Conservation (phyloP, 2,329 filamentous ascomycete species). For the Beauveria rudraprayagi region DNA sequence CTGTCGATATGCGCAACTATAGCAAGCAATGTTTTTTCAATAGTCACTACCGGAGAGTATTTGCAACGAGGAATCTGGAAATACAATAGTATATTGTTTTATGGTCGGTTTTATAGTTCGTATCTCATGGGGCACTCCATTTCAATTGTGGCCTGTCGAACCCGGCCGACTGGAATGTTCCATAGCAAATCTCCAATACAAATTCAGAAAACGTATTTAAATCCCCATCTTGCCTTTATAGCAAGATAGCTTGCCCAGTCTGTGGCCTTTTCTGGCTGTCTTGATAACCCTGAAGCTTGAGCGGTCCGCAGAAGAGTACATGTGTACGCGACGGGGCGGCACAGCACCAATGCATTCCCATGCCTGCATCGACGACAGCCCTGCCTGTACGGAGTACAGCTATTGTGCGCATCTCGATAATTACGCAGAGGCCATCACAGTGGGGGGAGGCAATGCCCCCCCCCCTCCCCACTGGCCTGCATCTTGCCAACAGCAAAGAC, state of each 20-base stretch:
- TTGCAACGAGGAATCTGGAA: too few species aligned
- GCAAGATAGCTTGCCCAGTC: not conserved
- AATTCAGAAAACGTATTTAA: constrained; percentile 3
- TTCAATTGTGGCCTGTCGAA: not conserved
- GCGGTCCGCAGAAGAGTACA: not conserved
- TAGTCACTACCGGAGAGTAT: too few species aligned
- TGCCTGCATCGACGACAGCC: constrained; percentile 5
- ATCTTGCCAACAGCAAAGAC: not conserved
- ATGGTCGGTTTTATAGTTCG: not conserved
- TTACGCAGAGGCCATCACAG: not conserved
- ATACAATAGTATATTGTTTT: not conserved
- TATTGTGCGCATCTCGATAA: constrained; percentile 5
- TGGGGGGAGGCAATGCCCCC: constrained; percentile 6
- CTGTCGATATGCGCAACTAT: too few species aligned
- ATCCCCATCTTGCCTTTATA: not conserved
- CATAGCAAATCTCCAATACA: not conserved
- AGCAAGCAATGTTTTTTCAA: too few species aligned
- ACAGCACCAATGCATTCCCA: not conserved
- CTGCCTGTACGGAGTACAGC: not conserved
- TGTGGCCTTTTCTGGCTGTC: not conserved
- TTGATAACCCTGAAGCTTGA: not conserved
- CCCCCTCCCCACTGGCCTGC: constrained; percentile 2
- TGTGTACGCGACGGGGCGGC: not conserved
- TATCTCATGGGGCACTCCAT: not conserved
- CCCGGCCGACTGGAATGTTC: not conserved